Evolutionary conservation across 176 grass and related monocot genomes (phyloP).

Genomic region (Dactylis glomerata): DNA sequence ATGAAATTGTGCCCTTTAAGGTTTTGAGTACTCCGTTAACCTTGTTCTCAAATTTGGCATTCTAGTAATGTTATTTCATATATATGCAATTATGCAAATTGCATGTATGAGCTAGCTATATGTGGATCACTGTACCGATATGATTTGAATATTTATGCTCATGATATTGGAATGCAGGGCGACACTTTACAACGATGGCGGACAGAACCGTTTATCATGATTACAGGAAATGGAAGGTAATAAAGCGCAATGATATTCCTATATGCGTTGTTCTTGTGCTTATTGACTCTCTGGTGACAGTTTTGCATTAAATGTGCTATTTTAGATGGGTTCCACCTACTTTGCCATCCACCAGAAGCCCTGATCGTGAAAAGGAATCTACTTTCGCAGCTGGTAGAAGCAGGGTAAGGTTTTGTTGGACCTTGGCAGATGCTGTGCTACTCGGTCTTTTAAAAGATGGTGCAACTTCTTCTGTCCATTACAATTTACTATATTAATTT

Average conservation of each 20-base stretch:
- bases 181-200: conserved; percentile 98
- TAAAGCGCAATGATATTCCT: conserved; percentile 20
- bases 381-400: conserved; percentile 90
- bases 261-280: background rate
- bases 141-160: conserved; percentile 6
- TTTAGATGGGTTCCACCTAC: conserved; percentile 89
- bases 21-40: background rate
- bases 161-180: conserved; percentile 56
- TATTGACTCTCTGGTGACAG: conserved; percentile 25
- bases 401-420: conserved; percentile 63
- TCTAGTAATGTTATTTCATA: background rate
- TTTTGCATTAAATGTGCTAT: conserved; percentile 25
- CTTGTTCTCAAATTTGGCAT: background rate
- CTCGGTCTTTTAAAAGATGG: background rate
- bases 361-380: conserved; percentile 81
- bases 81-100: conserved; percentile 6
- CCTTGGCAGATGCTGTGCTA: background rate
- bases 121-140: conserved; percentile 2
- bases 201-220: conserved; percentile 99
- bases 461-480: conserved; percentile 7
- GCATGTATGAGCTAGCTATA: background rate
- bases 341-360: conserved; percentile 67
- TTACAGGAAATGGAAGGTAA: conserved; percentile 95
- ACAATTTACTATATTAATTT: conserved; percentile 27
- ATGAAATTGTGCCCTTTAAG: background rate